Base-by-base conservation (phyloP, 1,284 basidiomycete species). In the Cryptococcus jaspeensis region DNA sequence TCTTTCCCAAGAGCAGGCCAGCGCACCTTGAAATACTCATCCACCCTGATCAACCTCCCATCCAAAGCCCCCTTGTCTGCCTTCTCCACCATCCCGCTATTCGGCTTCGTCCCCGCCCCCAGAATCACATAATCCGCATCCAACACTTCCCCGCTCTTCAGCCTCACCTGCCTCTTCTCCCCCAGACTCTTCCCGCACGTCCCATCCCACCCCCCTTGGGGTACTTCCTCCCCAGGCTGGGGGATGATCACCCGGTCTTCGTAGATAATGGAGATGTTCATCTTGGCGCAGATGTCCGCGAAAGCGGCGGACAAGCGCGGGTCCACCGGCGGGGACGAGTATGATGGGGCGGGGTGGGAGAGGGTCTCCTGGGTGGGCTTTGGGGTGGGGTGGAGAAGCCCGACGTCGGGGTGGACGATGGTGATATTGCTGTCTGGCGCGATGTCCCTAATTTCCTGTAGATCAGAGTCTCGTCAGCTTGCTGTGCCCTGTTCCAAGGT, bases 81-180 rank as follows among this genome's bases (percentile, higher is more conserved):
- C 2, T 36, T 47, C 8, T 53, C 41, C 20, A 80, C 61, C 51
- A 80, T 60, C 5, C 43, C 39, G 0, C 74, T 71, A 60, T 79
- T 77, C 22, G 78, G 74, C 28, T 59, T 60, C 61, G 75, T 78
- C 15, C 80, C 80, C 20, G 70, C 66, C 6, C 74, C 72, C 51
- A 78, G 47, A 48, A 80, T 69, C 28, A 80, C 61, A 56, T 70
- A 81, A 64, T 81, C 79, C 41, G 75, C 72, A 37, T 71, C 58
- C 43, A 78, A 48, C 5, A 42, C 52, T 40, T 65, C 53, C 5
- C 76, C 78, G 12, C 58, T 56, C 23, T 55, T 50, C 8, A 74
- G 54, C 15, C 58, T 59, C 57, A 80, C 61, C 0, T 64, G n/a
- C n/a, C n/a, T 68, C 48, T 65, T 64, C 9, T 65, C 22, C 1